phyloP scores from a whole-genome alignment of 1,139 yeast species.

The Kodamaea anthophila region DNA sequence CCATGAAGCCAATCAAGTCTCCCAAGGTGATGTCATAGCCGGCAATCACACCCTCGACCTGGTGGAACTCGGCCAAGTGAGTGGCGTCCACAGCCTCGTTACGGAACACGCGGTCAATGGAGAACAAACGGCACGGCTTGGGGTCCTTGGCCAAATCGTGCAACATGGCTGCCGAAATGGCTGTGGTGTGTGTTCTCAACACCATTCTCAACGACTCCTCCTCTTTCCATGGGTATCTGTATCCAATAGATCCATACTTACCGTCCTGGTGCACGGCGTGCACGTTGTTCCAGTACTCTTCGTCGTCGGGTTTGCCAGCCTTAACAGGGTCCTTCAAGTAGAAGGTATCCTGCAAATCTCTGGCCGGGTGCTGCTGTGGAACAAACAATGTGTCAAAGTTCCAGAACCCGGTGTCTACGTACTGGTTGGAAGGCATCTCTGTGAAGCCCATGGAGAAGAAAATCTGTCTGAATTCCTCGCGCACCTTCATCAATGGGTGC shows the following conservation, averaged over 20 bases:
- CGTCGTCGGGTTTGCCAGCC: conserved; percentile 79
- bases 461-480: conserved; percentile 96
- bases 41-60: conserved; percentile 98
- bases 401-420: conserved; percentile 98
- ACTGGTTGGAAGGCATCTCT: conserved; percentile 98
- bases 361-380: conserved; percentile 99
- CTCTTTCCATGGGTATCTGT: conserved; percentile 95
- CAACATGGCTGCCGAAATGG: conserved; percentile 84
- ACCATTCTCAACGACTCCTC: conserved; percentile 89
- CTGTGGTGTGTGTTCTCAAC: conserved; percentile 95
- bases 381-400: conserved; percentile 93
- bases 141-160: conserved; percentile 86
- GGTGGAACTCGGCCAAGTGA: conserved; percentile 99
- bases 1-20: conserved; percentile 97
- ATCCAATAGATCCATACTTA: conserved; percentile 91
- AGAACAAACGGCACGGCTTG: conserved; percentile 84
- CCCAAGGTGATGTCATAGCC: conserved; percentile 94
- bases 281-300: conserved; percentile 68
- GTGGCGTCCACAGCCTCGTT: conserved; percentile 99
- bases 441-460: conserved; percentile 97
- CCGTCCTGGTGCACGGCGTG: conserved; percentile 85
- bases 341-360: conserved; percentile 97
- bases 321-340: conserved; percentile 85
- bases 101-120: conserved; percentile 97
- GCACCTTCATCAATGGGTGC: conserved; percentile 92